Base-by-base conservation (phyloP, 768 basidiomycete genomes). In the Suillus fuscotomentosus region DNA sequence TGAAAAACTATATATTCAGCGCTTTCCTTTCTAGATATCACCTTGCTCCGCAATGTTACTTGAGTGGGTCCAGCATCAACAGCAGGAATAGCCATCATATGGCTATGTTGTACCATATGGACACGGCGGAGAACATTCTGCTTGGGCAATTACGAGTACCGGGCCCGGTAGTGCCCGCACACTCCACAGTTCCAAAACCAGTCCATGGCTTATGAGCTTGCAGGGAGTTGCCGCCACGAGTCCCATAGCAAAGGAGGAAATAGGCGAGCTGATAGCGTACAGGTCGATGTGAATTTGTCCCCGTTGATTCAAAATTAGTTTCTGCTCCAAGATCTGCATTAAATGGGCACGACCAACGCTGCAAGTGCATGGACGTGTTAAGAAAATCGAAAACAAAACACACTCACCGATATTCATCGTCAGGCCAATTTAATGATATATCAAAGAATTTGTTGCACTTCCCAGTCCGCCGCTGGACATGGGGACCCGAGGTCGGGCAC, bases 161-260 rank as follows among this genome's bases (percentile, higher is more conserved):
- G 10, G 36, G 36, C 36, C 31, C 31, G 10, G 36, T 8, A 38
- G 36, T 38, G 36, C 36, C 36, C 9, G 36, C 36, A 38, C 9
- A 38, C 10, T 38, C 31, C 31, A 71, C 67, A 14, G 68, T 71
- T 2, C 72, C 70, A 31, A 68, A 65, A 3, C 68, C 69, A 38
- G 74, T 64, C 3, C 70, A 69, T 8, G 72, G 41, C 60, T 71
- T 67, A 3, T 66, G 57, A 6, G 66, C 64, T 47, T 67, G 64
- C 9, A 63, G 47, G 36, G 53, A 31, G 59, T 65, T 59, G 14
- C 62, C 68, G 7, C 67, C 73, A 24, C 59, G 65, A 27, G 63
- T 63, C 22, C 69, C 71, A 57, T 70, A 69, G 3, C 68, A 51
- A n/a, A 69, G 50, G 2, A 75, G 68, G 47, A 73, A 73, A 4